Conservation (phyloP, 2,329 filamentous ascomycete genomes). For the Trichoderma afroharzianum region DNA sequence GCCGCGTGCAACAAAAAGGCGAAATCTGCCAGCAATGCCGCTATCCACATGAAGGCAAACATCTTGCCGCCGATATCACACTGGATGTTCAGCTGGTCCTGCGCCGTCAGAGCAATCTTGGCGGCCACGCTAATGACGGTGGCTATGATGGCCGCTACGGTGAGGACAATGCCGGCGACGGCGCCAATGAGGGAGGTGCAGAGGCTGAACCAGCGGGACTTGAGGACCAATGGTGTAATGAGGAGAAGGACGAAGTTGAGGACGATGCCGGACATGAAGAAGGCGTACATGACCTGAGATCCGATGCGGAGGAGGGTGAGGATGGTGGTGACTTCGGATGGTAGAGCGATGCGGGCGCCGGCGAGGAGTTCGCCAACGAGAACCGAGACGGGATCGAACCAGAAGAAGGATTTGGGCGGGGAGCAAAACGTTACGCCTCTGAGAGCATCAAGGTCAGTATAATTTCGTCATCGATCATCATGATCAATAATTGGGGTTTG, state of each 20-base stretch:
- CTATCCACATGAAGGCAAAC: constrained; percentile 89
- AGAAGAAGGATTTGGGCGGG: constrained; percentile 66
- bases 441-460: background rate
- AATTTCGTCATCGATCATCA: background rate
- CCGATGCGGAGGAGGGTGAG: constrained; percentile 70
- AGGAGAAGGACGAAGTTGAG: constrained; percentile 72
- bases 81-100: constrained; percentile 71
- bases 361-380: constrained; percentile 74
- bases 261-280: constrained; percentile 71
- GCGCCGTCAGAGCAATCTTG: constrained; percentile 67
- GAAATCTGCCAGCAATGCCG: constrained; percentile 60
- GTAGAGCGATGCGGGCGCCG: constrained; percentile 79
- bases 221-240: constrained; percentile 53
- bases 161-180: constrained; percentile 62
- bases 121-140: constrained; percentile 84
- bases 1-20: constrained; percentile 71
- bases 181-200: constrained; percentile 66
- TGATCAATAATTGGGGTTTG: background rate
- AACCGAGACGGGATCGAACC: constrained; percentile 87
- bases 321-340: constrained; percentile 67
- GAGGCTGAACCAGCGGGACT: constrained; percentile 60
- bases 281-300: constrained; percentile 83
- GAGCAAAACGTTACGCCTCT: constrained; percentile 76
- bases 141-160: constrained; percentile 68
- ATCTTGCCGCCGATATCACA: constrained; percentile 68